Percentiles rank a stretch among this genome's conserved stretches.
These are phyloP conservation scores for Myrica gale DNA, from an alignment of 306 rosid species.

Conservation along the genomic window DNA sequence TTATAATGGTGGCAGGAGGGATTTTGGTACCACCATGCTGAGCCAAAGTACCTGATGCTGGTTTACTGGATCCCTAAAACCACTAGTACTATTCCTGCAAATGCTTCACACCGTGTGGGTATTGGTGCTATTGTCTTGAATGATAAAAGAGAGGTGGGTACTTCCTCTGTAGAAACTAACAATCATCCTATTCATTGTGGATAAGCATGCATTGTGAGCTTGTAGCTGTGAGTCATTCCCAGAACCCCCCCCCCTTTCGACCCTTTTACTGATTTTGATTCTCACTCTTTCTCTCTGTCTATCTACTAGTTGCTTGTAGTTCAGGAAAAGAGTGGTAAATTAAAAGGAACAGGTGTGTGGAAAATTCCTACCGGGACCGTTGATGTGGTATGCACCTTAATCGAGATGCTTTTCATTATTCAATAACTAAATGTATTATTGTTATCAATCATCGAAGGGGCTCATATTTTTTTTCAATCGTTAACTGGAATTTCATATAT, in stretches of 20 bases:
- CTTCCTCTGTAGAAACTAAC: slow-evolving; percentile 2
- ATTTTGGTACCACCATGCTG: slow-evolving; percentile 58
- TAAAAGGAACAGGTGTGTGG: slow-evolving; percentile 46
- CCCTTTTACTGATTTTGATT: background rate
- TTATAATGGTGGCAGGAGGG: slow-evolving; percentile 44
- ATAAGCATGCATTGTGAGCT: background rate
- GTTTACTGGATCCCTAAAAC: slow-evolving; percentile 54
- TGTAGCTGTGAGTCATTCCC: background rate
- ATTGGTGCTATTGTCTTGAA: slow-evolving; percentile 50
- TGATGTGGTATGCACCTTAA: slow-evolving; percentile 38
- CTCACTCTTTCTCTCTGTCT: background rate
- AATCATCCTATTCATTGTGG: background rate
- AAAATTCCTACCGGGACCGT: slow-evolving; percentile 58
- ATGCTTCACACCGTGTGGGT: slow-evolving; percentile 50
- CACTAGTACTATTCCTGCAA: slow-evolving; percentile 48
- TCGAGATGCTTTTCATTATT: slow-evolving; percentile 1
- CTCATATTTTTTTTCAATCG: background rate
- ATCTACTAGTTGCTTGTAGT: slow-evolving; percentile 38
- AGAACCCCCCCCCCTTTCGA: background rate
- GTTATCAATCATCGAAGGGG: slow-evolving; percentile 13
- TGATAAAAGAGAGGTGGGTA: slow-evolving; percentile 46
- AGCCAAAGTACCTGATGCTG: slow-evolving; percentile 51
- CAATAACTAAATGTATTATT: slow-evolving; percentile 8
- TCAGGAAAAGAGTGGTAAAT: slow-evolving; percentile 52
- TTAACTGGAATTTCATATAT: too few species aligned